phyloP scores from a whole-genome alignment of 768 basidiomycete species.

The Leccinum rimulosum region DNA sequence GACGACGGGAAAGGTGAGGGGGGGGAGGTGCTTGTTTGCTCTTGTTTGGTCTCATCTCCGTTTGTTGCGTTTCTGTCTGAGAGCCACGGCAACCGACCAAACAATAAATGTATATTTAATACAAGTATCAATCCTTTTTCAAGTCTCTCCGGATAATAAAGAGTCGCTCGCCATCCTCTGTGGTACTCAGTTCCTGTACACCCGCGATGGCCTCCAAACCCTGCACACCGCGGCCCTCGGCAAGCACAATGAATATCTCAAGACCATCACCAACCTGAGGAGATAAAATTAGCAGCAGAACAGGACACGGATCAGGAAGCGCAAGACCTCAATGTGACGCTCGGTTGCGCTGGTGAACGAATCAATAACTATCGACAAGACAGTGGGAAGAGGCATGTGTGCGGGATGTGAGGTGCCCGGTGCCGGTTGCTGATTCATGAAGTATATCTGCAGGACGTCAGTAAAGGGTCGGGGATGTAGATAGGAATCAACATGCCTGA shows the following conservation, averaged over 20 bases:
- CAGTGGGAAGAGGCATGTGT: constrained; percentile 77
- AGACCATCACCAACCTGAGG: constrained; percentile 89
- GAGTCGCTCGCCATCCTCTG: constrained; percentile 65
- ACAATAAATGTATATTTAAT: neutral
- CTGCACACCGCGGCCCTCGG: constrained; percentile 60
- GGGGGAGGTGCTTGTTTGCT: neutral
- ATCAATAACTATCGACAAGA: constrained; percentile 87
- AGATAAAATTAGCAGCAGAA: constrained; percentile 5
- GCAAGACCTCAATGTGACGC: constrained; percentile 89
- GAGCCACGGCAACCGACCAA: neutral
- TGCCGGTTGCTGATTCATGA: constrained; percentile 87
- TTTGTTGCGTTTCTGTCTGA: neutral
- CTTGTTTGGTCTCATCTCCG: neutral
- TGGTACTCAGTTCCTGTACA: constrained; percentile 60
- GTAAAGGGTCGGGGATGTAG: constrained; percentile 42
- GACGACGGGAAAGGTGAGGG: neutral
- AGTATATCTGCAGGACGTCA: constrained; percentile 80
- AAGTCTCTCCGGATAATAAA: constrained; percentile 75
- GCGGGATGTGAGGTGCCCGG: constrained; percentile 71
- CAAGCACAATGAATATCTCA: constrained; percentile 85
- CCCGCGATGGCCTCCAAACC: constrained; percentile 55
- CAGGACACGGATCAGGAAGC: constrained; percentile 3
- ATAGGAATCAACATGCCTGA: constrained; percentile 61
- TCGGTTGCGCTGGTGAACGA: constrained; percentile 97
- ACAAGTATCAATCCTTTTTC: constrained; percentile 67